Percentiles rank a stretch among this genome's conserved stretches.
Conservation (phyloP, 495 filamentous ascomycete species). For the Pyrenopolyporus hunteri region DNA sequence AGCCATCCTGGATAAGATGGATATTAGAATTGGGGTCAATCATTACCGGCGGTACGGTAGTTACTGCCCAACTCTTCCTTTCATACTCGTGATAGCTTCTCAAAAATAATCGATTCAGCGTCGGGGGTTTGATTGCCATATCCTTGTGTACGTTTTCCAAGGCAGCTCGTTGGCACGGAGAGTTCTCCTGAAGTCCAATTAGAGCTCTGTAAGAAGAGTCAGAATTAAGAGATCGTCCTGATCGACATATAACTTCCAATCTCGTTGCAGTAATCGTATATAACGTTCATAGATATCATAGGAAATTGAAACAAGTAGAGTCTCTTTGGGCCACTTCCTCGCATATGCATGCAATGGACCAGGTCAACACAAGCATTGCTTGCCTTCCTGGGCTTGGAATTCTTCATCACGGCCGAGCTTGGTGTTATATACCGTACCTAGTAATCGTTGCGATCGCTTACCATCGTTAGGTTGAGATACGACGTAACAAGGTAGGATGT, state of each 20-base stretch:
- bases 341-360: no score
- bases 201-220: neutral
- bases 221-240: conserved; percentile 11
- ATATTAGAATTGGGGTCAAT: neutral
- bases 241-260: conserved; percentile 18
- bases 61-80: neutral
- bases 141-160: neutral
- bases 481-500: neutral
- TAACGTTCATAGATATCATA: neutral
- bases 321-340: neutral
- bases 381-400: no score
- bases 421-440: no score
- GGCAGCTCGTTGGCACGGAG: conserved; percentile 1
- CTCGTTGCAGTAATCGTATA: neutral
- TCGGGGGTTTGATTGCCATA: neutral
- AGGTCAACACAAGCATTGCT: no score
- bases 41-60: neutral
- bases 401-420: no score
- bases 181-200: conserved; percentile 8
- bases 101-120: neutral
- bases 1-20: neutral
- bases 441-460: no score
- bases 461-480: no score
- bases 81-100: neutral
- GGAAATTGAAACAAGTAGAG: neutral